Conservation (phyloP, 2,329 filamentous ascomycete genomes). For the Trichophyton equinum region DNA sequence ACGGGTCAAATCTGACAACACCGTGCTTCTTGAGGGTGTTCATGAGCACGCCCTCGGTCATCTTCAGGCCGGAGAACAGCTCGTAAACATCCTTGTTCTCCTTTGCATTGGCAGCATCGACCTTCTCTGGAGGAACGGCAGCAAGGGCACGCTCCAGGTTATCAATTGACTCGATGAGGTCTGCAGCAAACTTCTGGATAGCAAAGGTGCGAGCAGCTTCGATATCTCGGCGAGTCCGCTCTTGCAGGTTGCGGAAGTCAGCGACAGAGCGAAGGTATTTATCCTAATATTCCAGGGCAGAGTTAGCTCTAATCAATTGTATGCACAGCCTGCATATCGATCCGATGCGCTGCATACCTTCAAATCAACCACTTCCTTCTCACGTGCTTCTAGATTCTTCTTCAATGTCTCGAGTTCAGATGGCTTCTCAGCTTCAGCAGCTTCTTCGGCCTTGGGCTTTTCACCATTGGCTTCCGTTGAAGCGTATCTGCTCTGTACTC, state of each 20-base stretch:
- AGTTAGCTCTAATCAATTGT: neutral
- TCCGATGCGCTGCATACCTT: conserved; percentile 52
- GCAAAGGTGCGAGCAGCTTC: conserved; percentile 81
- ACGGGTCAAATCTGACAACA: conserved; percentile 74
- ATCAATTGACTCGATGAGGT: conserved; percentile 89
- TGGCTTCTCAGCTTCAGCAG: conserved; percentile 31
- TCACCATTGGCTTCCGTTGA: conserved; percentile 30
- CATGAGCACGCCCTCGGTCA: conserved; percentile 86
- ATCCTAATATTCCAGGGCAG: conserved; percentile 47
- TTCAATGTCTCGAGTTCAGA: conserved; percentile 38
- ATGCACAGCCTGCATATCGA: neutral
- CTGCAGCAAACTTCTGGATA: conserved; percentile 85
- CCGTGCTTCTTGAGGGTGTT: conserved; percentile 86
- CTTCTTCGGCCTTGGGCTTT: conserved; percentile 21
- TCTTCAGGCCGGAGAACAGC: conserved; percentile 80
- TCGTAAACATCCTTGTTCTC: conserved; percentile 59
- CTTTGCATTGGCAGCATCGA: conserved; percentile 44
- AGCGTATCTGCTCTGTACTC: conserved; percentile 28
- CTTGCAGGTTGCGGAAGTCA: conserved; percentile 96
- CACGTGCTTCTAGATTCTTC: conserved; percentile 59
- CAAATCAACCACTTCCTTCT: conserved; percentile 62
- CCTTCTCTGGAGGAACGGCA: conserved; percentile 64
- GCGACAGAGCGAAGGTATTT: conserved; percentile 87
- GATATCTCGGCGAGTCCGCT: conserved; percentile 82
- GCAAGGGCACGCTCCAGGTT: conserved; percentile 88